phyloP scores from a whole-genome alignment of 352 stramenopile genomes.

The Globisporangium camurandrum region DNA sequence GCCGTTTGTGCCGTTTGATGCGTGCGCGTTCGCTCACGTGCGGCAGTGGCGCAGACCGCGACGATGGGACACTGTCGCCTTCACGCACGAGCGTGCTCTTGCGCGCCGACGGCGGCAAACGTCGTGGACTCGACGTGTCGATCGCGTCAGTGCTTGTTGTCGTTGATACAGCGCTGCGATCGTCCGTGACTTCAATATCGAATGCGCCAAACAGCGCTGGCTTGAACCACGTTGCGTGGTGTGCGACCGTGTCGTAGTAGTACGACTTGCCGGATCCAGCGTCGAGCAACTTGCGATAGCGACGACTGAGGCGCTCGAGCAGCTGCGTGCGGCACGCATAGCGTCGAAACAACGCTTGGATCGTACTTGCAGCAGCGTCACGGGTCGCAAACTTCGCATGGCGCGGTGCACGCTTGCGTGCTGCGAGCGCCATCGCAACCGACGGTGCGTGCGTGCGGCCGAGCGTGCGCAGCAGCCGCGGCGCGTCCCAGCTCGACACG shows the following conservation, averaged over 20 bases:
- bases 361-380: conserved; percentile 39
- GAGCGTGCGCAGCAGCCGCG: conserved; percentile 31
- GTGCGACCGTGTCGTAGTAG: conserved; percentile 57
- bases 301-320: conserved; percentile 29
- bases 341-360: conserved; percentile 54
- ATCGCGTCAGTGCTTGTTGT: neutral
- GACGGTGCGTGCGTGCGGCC: too few relatives aligned
- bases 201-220: conserved; percentile 38
- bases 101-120: conserved; percentile 3
- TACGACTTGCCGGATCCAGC: conserved; percentile 27
- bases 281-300: conserved; percentile 61
- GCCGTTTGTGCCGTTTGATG: conserved; percentile 53
- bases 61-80: neutral
- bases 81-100: conserved; percentile 8
- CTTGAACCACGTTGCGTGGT: conserved; percentile 55
- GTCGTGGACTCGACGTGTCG: conserved; percentile 3
- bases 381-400: conserved; percentile 26
- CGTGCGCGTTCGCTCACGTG: conserved; percentile 46
- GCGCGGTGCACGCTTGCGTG: conserved; percentile 3
- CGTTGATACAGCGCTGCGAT: neutral
- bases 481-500: conserved; percentile 61
- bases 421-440: conserved; percentile 3
- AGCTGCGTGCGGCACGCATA: conserved; percentile 34
- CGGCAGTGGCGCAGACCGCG: conserved; percentile 6
- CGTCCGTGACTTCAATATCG: conserved; percentile 32